Evolutionary conservation across 768 basidiomycete species (phyloP).

Genomic region (Kwoniella mangroviensis): DNA sequence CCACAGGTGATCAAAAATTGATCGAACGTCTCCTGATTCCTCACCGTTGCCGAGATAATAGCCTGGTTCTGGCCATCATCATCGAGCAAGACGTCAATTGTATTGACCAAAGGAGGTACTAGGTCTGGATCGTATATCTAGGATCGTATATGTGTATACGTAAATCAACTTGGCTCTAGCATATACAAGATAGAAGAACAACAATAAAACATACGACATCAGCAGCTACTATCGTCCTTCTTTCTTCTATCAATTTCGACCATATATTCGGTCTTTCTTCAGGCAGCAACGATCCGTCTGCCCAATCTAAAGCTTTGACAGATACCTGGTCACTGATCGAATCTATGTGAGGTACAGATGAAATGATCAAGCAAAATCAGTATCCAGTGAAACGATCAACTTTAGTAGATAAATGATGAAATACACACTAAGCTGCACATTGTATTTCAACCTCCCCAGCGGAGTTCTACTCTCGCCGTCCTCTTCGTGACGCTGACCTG

Average conservation of each 20-base stretch:
- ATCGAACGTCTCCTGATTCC: slow-evolving; percentile 49
- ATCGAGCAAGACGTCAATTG: slow-evolving; percentile 36
- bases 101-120: slow-evolving; percentile 42
- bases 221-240: slow-evolving; percentile 47
- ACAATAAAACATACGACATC: slow-evolving; percentile 48
- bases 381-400: neutral
- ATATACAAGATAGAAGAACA: neutral
- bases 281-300: slow-evolving; percentile 26
- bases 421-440: slow-evolving; percentile 43
- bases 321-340: neutral
- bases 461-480: slow-evolving; percentile 33
- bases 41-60: slow-evolving; percentile 52
- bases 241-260: slow-evolving; percentile 16
- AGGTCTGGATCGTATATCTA: slow-evolving; percentile 57
- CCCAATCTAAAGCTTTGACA: slow-evolving; percentile 44
- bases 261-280: slow-evolving; percentile 29
- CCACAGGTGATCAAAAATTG: slow-evolving; percentile 42
- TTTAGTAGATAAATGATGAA: neutral
- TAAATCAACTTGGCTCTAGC: neutral
- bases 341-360: too few species aligned
- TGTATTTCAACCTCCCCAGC: slow-evolving; percentile 30
- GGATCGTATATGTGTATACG: too few species aligned
- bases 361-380: too few species aligned
- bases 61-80: slow-evolving; percentile 17
- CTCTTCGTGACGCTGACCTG: slow-evolving; percentile 6